Evolutionary conservation across 176 grass and related monocot species (phyloP).

Genomic region (Echinochloa phyllopogon): DNA sequence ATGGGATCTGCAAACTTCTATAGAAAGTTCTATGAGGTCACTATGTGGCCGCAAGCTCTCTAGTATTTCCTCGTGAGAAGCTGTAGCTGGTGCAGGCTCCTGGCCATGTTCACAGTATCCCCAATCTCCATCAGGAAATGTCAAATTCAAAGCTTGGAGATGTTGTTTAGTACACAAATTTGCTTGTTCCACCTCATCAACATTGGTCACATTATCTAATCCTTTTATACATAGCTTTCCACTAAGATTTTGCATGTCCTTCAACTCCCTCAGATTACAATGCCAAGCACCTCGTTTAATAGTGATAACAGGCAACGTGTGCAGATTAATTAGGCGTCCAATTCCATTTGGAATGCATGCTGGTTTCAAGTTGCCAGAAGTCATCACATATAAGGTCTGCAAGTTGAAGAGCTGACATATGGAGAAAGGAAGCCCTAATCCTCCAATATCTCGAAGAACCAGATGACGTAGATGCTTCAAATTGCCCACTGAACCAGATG

Average conservation of each 20-base stretch:
- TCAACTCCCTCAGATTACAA: constrained; percentile 31
- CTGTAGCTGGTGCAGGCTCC: background rate
- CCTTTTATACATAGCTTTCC: constrained; percentile 26
- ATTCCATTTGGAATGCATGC: constrained; percentile 32
- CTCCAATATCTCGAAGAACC: background rate
- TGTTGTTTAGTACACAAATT: constrained; percentile 32
- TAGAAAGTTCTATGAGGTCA: background rate
- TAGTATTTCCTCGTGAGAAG: constrained; percentile 8
- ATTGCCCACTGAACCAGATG: background rate
- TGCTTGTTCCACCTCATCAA: background rate
- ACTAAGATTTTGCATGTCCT: constrained; percentile 22
- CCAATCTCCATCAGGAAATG: constrained; percentile 24
- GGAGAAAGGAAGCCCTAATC: background rate
- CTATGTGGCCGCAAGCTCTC: constrained; percentile 11
- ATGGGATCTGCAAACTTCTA: background rate
- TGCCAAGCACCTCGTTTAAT: background rate
- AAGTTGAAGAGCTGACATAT: constrained; percentile 28
- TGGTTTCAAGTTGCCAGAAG: constrained; percentile 19
- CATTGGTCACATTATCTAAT: constrained; percentile 1
- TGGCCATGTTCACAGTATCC: constrained; percentile 12
- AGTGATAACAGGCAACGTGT: constrained; percentile 26
- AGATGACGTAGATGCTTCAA: constrained; percentile 48
- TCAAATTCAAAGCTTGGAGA: constrained; percentile 4
- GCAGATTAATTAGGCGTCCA: constrained; percentile 32
- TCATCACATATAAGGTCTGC: constrained; percentile 27